Percentiles rank a stretch among this genome's conserved stretches.
Evolutionary conservation across 345 rosid genomes (phyloP).

Genomic region (Adansonia digitata): DNA sequence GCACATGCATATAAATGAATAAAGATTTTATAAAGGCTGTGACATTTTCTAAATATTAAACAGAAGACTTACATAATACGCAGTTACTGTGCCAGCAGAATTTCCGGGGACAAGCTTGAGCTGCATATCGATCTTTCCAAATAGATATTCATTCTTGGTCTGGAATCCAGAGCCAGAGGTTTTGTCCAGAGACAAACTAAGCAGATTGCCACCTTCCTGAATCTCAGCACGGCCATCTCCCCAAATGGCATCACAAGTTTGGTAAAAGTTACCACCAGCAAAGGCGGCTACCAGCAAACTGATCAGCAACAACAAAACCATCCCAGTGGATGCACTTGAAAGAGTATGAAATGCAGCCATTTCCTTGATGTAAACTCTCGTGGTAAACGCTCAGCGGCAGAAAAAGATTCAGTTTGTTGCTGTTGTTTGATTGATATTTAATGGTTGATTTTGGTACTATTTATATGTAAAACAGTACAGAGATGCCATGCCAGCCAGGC

Average conservation of each 20-base stretch:
- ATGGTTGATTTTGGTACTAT: neutral
- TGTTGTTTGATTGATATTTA: neutral
- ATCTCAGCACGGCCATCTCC: neutral
- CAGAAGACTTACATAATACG: constrained; percentile 11
- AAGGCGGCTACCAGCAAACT: neutral
- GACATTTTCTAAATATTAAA: too few relatives aligned
- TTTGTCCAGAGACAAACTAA: constrained; percentile 17
- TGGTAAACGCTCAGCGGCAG: neutral
- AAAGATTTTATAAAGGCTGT: neutral
- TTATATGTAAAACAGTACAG: neutral
- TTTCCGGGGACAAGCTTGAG: constrained; percentile 25
- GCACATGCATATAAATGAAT: neutral
- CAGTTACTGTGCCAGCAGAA: constrained; percentile 30
- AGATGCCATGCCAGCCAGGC: neutral
- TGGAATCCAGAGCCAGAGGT: constrained; percentile 21
- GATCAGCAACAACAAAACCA: neutral
- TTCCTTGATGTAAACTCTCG: neutral
- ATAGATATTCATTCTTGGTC: constrained; percentile 17
- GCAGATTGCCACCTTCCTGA: neutral
- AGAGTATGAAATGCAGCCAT: neutral
- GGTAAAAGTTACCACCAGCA: neutral
- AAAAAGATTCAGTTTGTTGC: neutral
- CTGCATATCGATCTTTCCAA: neutral
- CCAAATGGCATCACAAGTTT: neutral
- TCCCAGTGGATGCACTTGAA: neutral